Conservation (phyloP, 305 asterid species). For the Plantago coronopus region DNA sequence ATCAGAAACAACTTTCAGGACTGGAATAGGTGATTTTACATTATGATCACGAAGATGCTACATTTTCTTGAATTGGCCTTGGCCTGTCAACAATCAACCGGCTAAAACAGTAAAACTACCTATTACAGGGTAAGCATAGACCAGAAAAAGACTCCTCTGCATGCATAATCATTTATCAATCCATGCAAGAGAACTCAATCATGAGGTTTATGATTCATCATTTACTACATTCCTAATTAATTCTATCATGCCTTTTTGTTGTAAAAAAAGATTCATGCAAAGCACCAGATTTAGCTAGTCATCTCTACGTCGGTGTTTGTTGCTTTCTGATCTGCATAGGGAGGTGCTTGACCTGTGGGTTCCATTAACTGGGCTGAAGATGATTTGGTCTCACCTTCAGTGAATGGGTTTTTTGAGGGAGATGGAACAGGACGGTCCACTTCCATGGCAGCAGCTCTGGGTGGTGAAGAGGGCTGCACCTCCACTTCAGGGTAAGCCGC, state of each 20-base stretch:
- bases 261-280: too few species aligned
- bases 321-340: conserved; percentile 34
- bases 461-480: conserved; percentile 95
- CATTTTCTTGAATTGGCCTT: background rate
- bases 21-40: background rate
- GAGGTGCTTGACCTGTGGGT: conserved; percentile 28
- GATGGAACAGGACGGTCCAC: conserved; percentile 44
- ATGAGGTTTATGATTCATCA: background rate
- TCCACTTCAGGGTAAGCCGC: conserved; percentile 96
- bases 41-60: background rate
- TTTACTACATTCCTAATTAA: background rate
- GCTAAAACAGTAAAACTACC: background rate
- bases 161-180: background rate
- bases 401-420: conserved; percentile 35
- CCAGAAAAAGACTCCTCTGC: background rate
- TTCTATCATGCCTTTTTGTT: too few species aligned
- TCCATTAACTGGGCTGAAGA: conserved; percentile 30
- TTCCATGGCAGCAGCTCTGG: conserved; percentile 73
- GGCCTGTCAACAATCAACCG: background rate
- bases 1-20: background rate
- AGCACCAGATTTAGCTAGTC: conserved; percentile 22
- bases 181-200: background rate
- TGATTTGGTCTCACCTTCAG: conserved; percentile 37
- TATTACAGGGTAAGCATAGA: background rate
- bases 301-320: conserved; percentile 39